Conservation (phyloP, 148 eudicot species). For the Amaranthus palmeri region DNA sequence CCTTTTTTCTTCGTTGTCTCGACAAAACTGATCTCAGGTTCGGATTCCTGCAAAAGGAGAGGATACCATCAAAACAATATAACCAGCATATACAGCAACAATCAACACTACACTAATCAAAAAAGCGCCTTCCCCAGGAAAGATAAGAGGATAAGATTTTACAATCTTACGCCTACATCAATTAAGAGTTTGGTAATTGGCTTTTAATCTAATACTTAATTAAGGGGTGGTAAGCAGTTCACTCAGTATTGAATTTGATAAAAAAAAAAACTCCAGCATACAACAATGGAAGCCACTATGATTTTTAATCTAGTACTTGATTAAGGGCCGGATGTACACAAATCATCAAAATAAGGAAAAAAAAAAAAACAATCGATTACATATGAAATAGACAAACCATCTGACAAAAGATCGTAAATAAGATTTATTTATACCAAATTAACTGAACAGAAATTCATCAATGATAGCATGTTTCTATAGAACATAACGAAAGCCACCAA, state of each 20-base stretch:
- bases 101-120: not conserved
- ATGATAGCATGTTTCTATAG: not conserved
- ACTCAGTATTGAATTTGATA: not conserved
- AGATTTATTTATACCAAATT: not conserved
- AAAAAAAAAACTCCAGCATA: not conserved
- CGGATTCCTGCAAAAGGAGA: conserved; percentile 47
- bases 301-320: not conserved
- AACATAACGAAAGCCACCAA: not conserved
- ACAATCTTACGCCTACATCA: not conserved
- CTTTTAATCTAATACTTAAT: not conserved
- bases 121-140: not conserved
- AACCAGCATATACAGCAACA: not conserved
- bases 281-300: too few relatives aligned
- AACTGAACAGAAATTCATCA: not conserved
- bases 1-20: conserved; percentile 52
- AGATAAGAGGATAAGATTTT: not conserved
- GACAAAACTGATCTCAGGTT: conserved; percentile 26
- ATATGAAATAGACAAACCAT: not conserved
- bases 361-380: not conserved
- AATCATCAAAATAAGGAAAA: not conserved
- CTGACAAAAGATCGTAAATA: not conserved
- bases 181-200: not conserved
- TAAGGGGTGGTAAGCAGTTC: too few relatives aligned
- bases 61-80: not conserved
- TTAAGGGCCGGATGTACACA: too few relatives aligned